Conservation (phyloP, 768 basidiomycete genomes). For the Mycena pura region DNA sequence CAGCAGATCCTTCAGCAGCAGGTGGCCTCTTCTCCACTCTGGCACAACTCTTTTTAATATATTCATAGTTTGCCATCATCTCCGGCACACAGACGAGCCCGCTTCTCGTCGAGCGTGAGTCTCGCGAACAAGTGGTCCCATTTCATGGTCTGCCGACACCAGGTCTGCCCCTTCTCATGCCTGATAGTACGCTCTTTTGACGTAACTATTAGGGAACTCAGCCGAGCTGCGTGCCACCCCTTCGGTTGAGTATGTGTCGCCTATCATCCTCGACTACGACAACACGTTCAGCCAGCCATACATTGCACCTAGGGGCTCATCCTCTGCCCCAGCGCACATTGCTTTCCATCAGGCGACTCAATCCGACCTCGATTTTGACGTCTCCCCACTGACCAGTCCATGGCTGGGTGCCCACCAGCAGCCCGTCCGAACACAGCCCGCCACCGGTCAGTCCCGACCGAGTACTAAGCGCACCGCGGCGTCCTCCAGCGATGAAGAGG, state of each 20-base stretch:
- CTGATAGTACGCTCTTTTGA: constrained; percentile 12
- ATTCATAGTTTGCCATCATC: constrained; percentile 70
- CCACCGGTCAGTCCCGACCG: constrained; percentile 20
- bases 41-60: constrained; percentile 2
- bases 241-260: constrained; percentile 64
- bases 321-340: constrained; percentile 77
- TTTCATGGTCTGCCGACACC: constrained; percentile 72
- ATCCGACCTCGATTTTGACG: constrained; percentile 68
- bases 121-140: constrained; percentile 37
- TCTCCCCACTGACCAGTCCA: constrained; percentile 82
- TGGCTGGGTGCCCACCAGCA: constrained; percentile 73
- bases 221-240: constrained; percentile 36
- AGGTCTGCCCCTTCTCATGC: constrained; percentile 48
- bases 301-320: constrained; percentile 48
- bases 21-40: constrained; percentile 48
- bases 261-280: constrained; percentile 59
- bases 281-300: constrained; percentile 34
- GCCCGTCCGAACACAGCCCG: constrained; percentile 29
- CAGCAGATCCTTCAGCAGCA: constrained; percentile 91
- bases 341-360: constrained; percentile 62
- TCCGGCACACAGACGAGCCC: constrained; percentile 52
- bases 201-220: constrained; percentile 26
- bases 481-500: constrained; percentile 64
- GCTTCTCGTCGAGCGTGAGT: constrained; percentile 43
- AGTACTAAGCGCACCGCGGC: constrained; percentile 55